A percentile compares a stretch with the other conserved stretches of the same genome.
These are phyloP conservation scores for Rugosomyces carneus DNA, from an alignment of 1,284 basidiomycete genomes.

Conservation along the genomic window DNA sequence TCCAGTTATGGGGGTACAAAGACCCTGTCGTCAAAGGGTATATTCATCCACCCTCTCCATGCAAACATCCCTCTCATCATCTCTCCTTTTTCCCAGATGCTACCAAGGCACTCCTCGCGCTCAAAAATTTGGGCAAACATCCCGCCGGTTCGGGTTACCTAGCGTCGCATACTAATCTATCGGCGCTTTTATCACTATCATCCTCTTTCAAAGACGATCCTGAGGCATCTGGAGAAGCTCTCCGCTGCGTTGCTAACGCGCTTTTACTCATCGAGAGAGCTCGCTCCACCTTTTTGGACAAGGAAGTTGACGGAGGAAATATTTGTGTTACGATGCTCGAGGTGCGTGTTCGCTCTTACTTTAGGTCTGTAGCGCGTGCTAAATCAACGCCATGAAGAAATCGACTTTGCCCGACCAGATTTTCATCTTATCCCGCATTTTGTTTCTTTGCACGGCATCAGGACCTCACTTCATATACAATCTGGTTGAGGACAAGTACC, in stretches of 20 bases:
- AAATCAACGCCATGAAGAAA: conserved; percentile 42
- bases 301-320: conserved; percentile 58
- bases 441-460: conserved; percentile 66
- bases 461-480: conserved; percentile 44
- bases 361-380: too few species aligned
- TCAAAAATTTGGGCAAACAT: conserved; percentile 74
- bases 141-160: conserved; percentile 64
- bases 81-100: conserved; percentile 37
- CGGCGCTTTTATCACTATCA: conserved; percentile 45
- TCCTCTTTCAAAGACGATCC: conserved; percentile 46
- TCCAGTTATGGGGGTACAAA: conserved; percentile 12
- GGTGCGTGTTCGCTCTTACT: conserved; percentile 33
- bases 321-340: conserved; percentile 52
- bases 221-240: conserved; percentile 61
- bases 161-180: conserved; percentile 46
- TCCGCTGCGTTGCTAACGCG: conserved; percentile 72
- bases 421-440: conserved; percentile 69
- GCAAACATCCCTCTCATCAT: conserved; percentile 6
- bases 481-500: conserved; percentile 55
- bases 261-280: conserved; percentile 61
- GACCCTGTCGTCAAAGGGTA: conserved; percentile 50
- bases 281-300: conserved; percentile 48
- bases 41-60: conserved; percentile 4
- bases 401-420: conserved; percentile 53
- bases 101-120: conserved; percentile 55